Conservation (phyloP, 164 flowering plant genomes). For the Taxillus chinensis region DNA sequence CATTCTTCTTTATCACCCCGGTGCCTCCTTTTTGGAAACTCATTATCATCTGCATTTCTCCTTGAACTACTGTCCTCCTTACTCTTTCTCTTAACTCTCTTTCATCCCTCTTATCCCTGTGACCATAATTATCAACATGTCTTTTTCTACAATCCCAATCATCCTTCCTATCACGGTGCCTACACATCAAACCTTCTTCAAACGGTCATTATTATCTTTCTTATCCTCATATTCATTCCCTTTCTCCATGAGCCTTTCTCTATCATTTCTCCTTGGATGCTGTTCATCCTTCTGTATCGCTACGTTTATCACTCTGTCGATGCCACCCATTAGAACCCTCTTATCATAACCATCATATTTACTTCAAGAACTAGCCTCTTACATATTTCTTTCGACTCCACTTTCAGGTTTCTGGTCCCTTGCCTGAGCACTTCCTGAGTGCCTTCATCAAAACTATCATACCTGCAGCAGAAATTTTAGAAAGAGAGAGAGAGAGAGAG, state of each 20-base stretch:
- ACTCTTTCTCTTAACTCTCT: constrained; percentile 6
- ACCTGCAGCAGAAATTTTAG: constrained; percentile 29
- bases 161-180: constrained; percentile 6
- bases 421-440: constrained; percentile 21
- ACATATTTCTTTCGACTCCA: constrained; percentile 13
- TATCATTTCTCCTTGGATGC: constrained; percentile 9
- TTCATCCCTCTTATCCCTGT: constrained; percentile 12
- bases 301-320: constrained; percentile 21
- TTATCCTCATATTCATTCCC: constrained; percentile 10
- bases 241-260: constrained; percentile 15
- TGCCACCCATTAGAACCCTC: constrained; percentile 21
- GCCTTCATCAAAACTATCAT: constrained; percentile 77
- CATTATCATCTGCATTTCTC: constrained; percentile 5
- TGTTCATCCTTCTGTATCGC: constrained; percentile 20
- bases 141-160: constrained; percentile 9
- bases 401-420: constrained; percentile 21
- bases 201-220: constrained; percentile 10
- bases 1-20: constrained; percentile 13
- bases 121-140: background rate
- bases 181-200: constrained; percentile 6
- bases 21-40: constrained; percentile 8
- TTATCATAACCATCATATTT: constrained; percentile 21
- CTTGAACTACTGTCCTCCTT: constrained; percentile 10
- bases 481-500: constrained; percentile 7
- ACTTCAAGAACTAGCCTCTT: constrained; percentile 10